Percentiles rank a stretch among this genome's conserved stretches.
Conservation (phyloP, 164 flowering plant species). For the Annona squamosa region DNA sequence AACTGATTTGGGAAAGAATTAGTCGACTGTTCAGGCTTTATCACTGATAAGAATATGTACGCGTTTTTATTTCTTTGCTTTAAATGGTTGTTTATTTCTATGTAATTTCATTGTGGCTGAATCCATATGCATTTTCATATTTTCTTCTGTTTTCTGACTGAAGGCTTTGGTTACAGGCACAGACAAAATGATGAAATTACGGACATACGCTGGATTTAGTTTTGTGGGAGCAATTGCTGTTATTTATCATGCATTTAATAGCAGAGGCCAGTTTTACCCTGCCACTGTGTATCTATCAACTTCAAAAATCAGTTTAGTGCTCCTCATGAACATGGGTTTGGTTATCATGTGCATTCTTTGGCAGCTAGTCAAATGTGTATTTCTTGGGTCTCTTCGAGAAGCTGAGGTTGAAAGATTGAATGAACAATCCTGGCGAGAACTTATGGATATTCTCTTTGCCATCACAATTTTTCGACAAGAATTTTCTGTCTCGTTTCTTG, state of each 20-base stretch:
- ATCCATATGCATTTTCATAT: too few species aligned
- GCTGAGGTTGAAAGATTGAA: conserved; percentile 98
- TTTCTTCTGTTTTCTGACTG: conserved; percentile 3
- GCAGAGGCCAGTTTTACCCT: conserved; percentile 92
- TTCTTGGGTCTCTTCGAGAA: conserved; percentile 86
- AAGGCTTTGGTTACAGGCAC: neutral
- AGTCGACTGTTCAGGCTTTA: too few species aligned
- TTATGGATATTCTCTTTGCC: conserved; percentile 96
- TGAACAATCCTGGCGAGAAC: conserved; percentile 97
- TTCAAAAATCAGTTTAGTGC: conserved; percentile 85
- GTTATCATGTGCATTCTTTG: conserved; percentile 87
- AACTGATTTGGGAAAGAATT: too few species aligned
- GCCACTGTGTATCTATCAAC: conserved; percentile 89
- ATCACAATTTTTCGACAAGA: conserved; percentile 95
- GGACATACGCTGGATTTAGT: conserved; percentile 75
- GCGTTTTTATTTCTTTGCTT: too few species aligned
- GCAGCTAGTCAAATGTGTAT: conserved; percentile 67
- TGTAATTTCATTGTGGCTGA: too few species aligned
- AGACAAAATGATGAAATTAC: conserved; percentile 68
- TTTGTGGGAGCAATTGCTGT: conserved; percentile 57
- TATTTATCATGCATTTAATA: conserved; percentile 81
- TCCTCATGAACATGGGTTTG: conserved; percentile 87
- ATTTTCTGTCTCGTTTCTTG: conserved; percentile 77
- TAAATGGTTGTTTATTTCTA: too few species aligned
- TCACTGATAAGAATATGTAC: too few species aligned